These are phyloP conservation scores for Puccinia triticina DNA, from an alignment of 1,284 basidiomycete species.

Conservation along the genomic window DNA sequence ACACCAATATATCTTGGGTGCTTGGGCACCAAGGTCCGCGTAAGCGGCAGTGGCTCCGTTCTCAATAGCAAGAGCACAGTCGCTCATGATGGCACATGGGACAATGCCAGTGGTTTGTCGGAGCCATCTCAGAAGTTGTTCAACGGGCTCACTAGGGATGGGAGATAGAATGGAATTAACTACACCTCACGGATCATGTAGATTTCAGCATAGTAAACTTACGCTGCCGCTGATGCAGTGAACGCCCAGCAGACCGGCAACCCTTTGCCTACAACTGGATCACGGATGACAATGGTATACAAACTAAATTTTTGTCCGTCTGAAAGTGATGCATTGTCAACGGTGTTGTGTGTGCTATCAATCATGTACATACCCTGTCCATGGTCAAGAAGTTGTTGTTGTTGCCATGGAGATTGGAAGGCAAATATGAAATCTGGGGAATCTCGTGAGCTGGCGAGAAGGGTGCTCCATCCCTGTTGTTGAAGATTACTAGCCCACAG, in stretches of 20 bases:
- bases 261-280: neutral
- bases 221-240: neutral
- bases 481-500: neutral
- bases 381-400: neutral
- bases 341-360: neutral
- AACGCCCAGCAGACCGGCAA: slow-evolving; percentile 4
- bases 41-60: neutral
- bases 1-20: neutral
- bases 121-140: neutral
- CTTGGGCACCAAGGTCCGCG: too few relatives aligned
- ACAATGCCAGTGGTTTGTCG: neutral
- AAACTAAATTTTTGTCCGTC: neutral
- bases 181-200: too few relatives aligned
- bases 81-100: neutral
- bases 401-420: neutral
- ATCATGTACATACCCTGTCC: neutral
- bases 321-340: neutral
- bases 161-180: neutral
- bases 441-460: neutral
- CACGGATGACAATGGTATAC: neutral
- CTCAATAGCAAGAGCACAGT: neutral
- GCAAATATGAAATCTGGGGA: neutral
- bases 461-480: neutral
- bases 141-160: neutral
- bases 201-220: neutral